These are phyloP conservation scores for Smallanthus sonchifolius DNA, from an alignment of 129 eudicot genomes.

Conservation along the genomic window DNA sequence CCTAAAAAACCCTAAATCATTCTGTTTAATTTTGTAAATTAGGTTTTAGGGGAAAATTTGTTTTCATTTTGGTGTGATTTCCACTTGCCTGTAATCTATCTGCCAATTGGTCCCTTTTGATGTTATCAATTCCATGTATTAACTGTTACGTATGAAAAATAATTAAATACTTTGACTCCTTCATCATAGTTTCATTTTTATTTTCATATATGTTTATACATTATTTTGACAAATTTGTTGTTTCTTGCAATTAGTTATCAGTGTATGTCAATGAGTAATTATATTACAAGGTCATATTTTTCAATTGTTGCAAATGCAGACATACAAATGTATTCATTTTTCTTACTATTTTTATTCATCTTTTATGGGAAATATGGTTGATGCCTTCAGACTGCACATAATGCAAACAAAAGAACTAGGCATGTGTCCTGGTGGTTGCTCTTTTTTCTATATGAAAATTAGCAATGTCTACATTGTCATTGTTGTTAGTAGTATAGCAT, in stretches of 20 bases:
- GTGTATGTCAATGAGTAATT: background rate
- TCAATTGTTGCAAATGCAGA: slow-evolving; percentile 7
- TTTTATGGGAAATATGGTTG: slow-evolving; percentile 94
- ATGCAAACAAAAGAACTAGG: slow-evolving; percentile 99
- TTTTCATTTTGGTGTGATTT: too few species aligned
- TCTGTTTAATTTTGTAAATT: too few species aligned
- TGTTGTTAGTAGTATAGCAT: slow-evolving; percentile 97
- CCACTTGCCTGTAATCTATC: background rate
- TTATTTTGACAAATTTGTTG: background rate
- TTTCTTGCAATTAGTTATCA: background rate
- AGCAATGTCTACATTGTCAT: slow-evolving; percentile 98
- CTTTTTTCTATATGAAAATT: slow-evolving; percentile 95
- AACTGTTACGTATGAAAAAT: background rate
- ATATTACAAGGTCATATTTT: background rate
- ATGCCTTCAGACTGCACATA: slow-evolving; percentile 93
- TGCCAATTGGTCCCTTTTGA: background rate
- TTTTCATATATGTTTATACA: background rate
- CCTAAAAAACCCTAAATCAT: too few species aligned
- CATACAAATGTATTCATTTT: background rate
- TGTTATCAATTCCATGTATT: background rate
- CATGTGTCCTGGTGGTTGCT: slow-evolving; percentile 95
- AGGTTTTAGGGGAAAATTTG: too few species aligned
- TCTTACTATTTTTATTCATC: slow-evolving; percentile 5
- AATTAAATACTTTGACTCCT: background rate
- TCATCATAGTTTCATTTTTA: background rate